Evolutionary conservation across 148 eudicot genomes (phyloP).

Genomic region (Fallopia convolvulus): DNA sequence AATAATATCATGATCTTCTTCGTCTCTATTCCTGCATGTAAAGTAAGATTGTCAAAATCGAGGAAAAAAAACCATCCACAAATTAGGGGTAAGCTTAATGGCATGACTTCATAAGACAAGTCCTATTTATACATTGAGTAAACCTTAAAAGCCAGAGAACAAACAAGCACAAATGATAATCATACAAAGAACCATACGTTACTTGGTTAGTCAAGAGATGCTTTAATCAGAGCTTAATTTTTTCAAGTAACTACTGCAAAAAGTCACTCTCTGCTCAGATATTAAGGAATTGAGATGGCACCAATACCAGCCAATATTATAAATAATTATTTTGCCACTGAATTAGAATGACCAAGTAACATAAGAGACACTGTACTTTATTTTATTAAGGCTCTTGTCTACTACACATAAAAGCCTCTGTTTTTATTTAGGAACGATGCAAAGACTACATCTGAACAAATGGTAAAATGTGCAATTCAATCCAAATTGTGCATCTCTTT

Average conservation of each 20-base stretch:
- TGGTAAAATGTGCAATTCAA: not conserved
- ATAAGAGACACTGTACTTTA: not conserved
- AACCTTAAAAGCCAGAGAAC: not conserved
- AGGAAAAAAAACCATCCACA: not conserved
- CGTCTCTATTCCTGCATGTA: conserved; percentile 52
- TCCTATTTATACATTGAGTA: not conserved
- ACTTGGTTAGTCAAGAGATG: not conserved
- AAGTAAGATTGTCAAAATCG: conserved; percentile 6
- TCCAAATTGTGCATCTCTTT: not conserved
- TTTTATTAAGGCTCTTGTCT: not conserved
- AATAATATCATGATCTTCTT: conserved; percentile 65
- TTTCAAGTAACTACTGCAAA: not conserved
- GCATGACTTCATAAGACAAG: not conserved
- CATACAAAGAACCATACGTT: not conserved
- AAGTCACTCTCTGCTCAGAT: not conserved
- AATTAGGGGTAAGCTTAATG: not conserved
- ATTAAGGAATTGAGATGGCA: not conserved
- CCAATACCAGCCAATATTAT: not conserved
- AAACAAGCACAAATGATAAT: not conserved
- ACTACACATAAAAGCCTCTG: not conserved
- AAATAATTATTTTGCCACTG: not conserved
- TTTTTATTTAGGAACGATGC: not conserved
- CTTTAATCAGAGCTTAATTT: not conserved
- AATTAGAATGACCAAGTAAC: not conserved
- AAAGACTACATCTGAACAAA: not conserved